Conservation (phyloP, 768 basidiomycete genomes). For the Clitopilus hobsonii region DNA sequence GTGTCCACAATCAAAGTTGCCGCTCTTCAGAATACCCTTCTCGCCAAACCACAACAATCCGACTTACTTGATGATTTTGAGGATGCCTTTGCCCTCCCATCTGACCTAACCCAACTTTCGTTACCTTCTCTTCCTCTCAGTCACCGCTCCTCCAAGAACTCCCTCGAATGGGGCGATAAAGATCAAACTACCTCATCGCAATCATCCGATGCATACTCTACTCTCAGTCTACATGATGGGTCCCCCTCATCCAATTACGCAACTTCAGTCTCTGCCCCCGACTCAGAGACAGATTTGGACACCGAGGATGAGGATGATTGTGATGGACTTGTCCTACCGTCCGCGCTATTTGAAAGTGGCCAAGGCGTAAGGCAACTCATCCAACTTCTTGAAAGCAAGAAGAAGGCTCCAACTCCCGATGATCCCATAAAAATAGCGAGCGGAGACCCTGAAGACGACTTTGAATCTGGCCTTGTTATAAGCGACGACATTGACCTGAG, state of each 20-base stretch:
- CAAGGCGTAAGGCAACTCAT: conserved; percentile 49
- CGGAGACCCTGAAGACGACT: conserved; percentile 77
- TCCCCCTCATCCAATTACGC: conserved; percentile 71
- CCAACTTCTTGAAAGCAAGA: conserved; percentile 50
- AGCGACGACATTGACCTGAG: conserved; percentile 81
- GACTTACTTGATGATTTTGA: conserved; percentile 68
- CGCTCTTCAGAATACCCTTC: conserved; percentile 25
- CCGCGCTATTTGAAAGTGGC: conserved; percentile 70
- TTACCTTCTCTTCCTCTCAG: conserved; percentile 73
- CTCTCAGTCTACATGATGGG: conserved; percentile 68
- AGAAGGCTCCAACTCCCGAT: conserved; percentile 41
- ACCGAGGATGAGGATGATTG: conserved; percentile 71
- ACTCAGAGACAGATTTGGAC: conserved; percentile 67
- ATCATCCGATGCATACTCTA: conserved; percentile 84
- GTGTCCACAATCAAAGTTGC: conserved; percentile 80
- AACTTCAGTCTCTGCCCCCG: conserved; percentile 60
- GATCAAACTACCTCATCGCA: conserved; percentile 80
- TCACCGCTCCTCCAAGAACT: conserved; percentile 78
- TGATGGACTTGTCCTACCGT: conserved; percentile 77
- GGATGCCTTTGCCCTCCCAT: conserved; percentile 76
- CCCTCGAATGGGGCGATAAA: conserved; percentile 82
- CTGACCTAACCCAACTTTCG: conserved; percentile 76
- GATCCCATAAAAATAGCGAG: conserved; percentile 42
- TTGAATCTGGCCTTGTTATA: conserved; percentile 80
- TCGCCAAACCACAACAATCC: conserved; percentile 25